Base-by-base conservation (phyloP, 495 filamentous ascomycete genomes). In the Aspergillus taichungensis region DNA sequence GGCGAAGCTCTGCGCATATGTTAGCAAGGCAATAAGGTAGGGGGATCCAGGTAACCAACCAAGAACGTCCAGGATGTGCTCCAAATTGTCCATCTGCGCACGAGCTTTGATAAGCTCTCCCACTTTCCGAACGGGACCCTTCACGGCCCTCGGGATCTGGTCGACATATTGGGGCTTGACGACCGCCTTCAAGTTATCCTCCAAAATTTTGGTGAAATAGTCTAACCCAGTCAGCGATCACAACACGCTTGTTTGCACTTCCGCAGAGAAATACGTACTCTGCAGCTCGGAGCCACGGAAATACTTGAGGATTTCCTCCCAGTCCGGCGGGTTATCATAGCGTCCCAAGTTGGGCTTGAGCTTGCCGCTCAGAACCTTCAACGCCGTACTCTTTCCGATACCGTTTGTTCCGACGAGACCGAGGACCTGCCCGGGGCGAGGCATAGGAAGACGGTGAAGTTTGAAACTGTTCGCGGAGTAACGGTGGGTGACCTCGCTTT, bases 391-490 rank as follows among this genome's bases (percentile, higher is more conserved):
- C 77, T 98, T 97, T 66, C 92, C 92, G 60, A 97, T 98, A 85
- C 92, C 92, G 80, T 98, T 97, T 42, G 91, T 96, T 59, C 92
- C 92, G 13, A 98, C 92, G 36, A 98, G 78, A 66, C 92, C 92
- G 14, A 98, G 73, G n/a, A 98, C 94, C 56, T 95, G 88, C 27
- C 94, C 94, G 29, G 92, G 92, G 34, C 92, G 80, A 36, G 92
- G 92, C 71, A 89, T 95, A 28, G 92, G 92, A 52, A 98, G 77
- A 53, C 92, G 78, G 67, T 98, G 92, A 47, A 98, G 82, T 76
- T 98, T 98, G 78, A 98, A 98, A 72, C 90, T 96, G 74, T 98
- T 98, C 54, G 92, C 91, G 9, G 90, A 91, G 68, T 98, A 98
- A 65, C 94, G 87, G 64, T 98, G 92, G 48, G 92, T 97, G 55